These are phyloP conservation scores for Corynespora cassiicola DNA, from an alignment of 2,329 filamentous ascomycete species.

Conservation along the genomic window DNA sequence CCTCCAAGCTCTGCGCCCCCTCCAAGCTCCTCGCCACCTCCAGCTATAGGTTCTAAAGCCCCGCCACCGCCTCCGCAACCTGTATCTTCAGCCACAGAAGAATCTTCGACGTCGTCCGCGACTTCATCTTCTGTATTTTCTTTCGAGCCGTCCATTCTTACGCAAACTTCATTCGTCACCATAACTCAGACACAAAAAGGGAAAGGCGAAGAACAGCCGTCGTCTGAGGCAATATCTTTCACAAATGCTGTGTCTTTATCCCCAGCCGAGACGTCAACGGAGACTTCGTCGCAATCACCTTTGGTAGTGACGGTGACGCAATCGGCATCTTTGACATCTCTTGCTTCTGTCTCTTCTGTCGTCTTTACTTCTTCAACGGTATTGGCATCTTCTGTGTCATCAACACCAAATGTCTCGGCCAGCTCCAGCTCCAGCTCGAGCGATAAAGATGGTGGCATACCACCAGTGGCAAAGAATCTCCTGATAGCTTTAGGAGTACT, in stretches of 20 bases:
- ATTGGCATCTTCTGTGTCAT: too few species aligned
- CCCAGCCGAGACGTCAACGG: neutral
- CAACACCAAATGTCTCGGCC: too few species aligned
- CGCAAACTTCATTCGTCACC: conserved; percentile 5
- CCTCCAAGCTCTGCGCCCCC: neutral
- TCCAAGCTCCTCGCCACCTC: too few species aligned
- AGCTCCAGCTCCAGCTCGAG: neutral
- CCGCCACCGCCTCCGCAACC: neutral
- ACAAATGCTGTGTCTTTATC: neutral
- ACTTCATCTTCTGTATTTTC: neutral
- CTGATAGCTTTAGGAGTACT: conserved; percentile 4
- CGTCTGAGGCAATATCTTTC: neutral
- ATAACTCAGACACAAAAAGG: conserved; percentile 4
- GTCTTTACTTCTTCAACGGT: too few species aligned
- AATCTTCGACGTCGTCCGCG: too few species aligned
- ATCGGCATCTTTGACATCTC: too few species aligned
- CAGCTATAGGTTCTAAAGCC: neutral
- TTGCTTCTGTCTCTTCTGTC: too few species aligned
- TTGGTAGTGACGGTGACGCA: neutral
- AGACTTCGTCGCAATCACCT: neutral
- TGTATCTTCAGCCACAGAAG: too few species aligned
- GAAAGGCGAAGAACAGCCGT: conserved; percentile 1
- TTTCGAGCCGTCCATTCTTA: neutral
- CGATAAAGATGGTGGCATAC: neutral
- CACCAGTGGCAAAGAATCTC: conserved; percentile 1